These are phyloP conservation scores for Rosa hybrid DNA, from an alignment of 331 rosid species.

Conservation along the genomic window DNA sequence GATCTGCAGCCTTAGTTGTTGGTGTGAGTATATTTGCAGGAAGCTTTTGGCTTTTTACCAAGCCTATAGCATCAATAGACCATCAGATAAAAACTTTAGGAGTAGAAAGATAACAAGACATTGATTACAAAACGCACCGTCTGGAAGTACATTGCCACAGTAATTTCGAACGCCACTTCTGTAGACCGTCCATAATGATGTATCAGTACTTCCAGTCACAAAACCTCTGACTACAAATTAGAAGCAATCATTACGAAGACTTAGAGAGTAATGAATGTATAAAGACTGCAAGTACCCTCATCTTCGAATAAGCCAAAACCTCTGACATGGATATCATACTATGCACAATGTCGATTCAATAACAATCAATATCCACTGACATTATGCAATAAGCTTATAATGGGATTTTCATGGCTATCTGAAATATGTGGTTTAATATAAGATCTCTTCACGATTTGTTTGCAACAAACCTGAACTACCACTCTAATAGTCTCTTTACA, in stretches of 20 bases:
- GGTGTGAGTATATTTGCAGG: slow-evolving; percentile 82
- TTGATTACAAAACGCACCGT: slow-evolving; percentile 47
- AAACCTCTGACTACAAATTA: slow-evolving; percentile 76
- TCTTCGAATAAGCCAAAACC: background rate
- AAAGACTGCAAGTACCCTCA: background rate
- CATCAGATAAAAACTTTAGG: slow-evolving; percentile 16
- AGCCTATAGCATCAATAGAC: slow-evolving; percentile 45
- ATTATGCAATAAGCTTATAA: background rate
- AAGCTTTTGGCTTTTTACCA: slow-evolving; percentile 87
- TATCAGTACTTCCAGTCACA: slow-evolving; percentile 97
- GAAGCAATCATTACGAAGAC: slow-evolving; percentile 21
- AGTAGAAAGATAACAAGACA: background rate
- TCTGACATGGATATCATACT: background rate
- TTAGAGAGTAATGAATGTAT: slow-evolving; percentile 10
- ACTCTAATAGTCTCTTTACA: background rate
- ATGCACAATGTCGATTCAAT: background rate
- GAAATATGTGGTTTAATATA: background rate
- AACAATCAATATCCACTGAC: background rate
- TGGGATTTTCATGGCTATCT: background rate
- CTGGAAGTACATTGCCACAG: slow-evolving; percentile 86
- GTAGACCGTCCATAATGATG: slow-evolving; percentile 95
- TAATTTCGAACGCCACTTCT: slow-evolving; percentile 71
- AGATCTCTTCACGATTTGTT: background rate
- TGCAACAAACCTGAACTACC: too few relatives aligned
- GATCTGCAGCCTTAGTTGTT: slow-evolving; percentile 93